Evolutionary conservation across 164 flowering plant genomes (phyloP).

Genomic region (Tetracentron sinense): DNA sequence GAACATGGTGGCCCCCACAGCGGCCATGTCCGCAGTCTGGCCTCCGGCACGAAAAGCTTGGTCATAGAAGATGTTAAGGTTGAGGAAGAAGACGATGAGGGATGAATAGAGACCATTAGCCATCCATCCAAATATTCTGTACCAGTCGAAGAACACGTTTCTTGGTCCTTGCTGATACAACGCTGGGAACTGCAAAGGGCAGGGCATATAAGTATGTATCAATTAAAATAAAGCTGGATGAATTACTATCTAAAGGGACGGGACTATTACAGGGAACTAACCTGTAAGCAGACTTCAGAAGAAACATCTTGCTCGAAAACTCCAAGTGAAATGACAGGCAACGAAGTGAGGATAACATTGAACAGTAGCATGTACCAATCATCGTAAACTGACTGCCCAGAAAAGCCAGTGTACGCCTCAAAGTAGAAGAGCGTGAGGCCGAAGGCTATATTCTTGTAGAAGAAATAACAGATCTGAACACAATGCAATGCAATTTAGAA

Average conservation of each 20-base stretch:
- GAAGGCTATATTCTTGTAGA: slow-evolving; percentile 97
- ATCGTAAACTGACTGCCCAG: slow-evolving; percentile 92
- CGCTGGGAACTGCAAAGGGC: slow-evolving; percentile 79
- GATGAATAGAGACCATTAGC: slow-evolving; percentile 79
- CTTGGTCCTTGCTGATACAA: slow-evolving; percentile 88
- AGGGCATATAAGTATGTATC: slow-evolving; percentile 13
- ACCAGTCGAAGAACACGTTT: slow-evolving; percentile 92
- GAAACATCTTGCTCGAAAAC: slow-evolving; percentile 95
- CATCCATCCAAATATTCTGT: slow-evolving; percentile 90
- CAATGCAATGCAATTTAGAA: slow-evolving; percentile 9
- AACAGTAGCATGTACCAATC: slow-evolving; percentile 91
- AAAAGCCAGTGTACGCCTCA: slow-evolving; percentile 89
- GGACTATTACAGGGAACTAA: slow-evolving; percentile 19
- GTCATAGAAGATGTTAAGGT: slow-evolving; percentile 48
- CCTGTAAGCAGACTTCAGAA: slow-evolving; percentile 92
- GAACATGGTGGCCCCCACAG: slow-evolving; percentile 86
- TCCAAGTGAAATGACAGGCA: slow-evolving; percentile 92
- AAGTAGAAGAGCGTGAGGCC: slow-evolving; percentile 97
- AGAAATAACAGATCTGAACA: slow-evolving; percentile 90
- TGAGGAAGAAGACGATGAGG: slow-evolving; percentile 65
- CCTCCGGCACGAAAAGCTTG: slow-evolving; percentile 76
- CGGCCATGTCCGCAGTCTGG: slow-evolving; percentile 78
- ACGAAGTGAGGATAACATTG: slow-evolving; percentile 89
- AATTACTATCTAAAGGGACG: not conserved
- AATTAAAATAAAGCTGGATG: not conserved